Conservation (phyloP, 192 early-diverging fungal genomes). For the Backusella circina region DNA sequence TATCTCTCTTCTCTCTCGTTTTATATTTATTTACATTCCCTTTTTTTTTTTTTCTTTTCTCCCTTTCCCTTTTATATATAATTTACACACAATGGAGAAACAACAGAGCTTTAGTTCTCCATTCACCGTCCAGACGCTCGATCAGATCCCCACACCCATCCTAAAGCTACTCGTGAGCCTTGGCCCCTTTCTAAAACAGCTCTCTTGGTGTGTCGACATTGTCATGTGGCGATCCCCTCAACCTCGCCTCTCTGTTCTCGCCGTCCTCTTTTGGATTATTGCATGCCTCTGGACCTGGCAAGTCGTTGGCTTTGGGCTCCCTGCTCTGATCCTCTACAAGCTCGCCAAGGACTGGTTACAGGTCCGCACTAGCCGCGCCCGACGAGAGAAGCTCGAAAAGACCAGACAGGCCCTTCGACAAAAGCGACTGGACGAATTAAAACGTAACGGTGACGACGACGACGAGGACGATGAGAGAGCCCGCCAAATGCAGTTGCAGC, state of each 20-base stretch:
- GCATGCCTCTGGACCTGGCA: slow-evolving; percentile 26
- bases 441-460: neutral
- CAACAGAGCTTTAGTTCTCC: slow-evolving; percentile 25
- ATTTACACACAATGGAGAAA: neutral
- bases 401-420: neutral
- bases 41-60: neutral
- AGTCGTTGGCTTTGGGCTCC: slow-evolving; percentile 16
- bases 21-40: neutral
- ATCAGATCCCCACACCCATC: slow-evolving; percentile 32
- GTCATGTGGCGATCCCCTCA: slow-evolving; percentile 20
- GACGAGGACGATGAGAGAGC: slow-evolving; percentile 1
- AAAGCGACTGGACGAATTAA: slow-evolving; percentile 8
- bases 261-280: slow-evolving; percentile 12
- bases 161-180: slow-evolving; percentile 14
- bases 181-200: slow-evolving; percentile 11
- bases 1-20: neutral
- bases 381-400: slow-evolving; percentile 12
- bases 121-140: slow-evolving; percentile 19
- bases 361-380: slow-evolving; percentile 8
- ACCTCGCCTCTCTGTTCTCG: slow-evolving; percentile 19
- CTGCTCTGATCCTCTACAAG: slow-evolving; percentile 13
- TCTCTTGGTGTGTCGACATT: neutral
- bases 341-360: slow-evolving; percentile 17
- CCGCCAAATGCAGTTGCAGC: neutral
- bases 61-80: neutral